Conservation (phyloP, 1,284 basidiomycete genomes). For the Puccinia brachypodii region DNA sequence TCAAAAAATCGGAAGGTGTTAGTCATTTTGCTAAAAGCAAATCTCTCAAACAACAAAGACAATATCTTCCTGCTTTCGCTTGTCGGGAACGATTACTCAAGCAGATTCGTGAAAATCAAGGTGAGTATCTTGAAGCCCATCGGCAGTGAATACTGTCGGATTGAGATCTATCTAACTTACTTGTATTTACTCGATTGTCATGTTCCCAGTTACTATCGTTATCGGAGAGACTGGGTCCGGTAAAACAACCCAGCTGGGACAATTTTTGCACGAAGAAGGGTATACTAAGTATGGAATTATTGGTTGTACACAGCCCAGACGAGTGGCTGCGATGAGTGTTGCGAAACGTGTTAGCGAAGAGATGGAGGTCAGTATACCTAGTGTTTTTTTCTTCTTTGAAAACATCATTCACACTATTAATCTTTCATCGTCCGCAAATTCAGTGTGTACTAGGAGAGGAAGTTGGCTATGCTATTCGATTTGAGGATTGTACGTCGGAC, state of each 20-base stretch:
- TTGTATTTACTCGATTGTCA: not conserved
- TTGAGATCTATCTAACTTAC: not conserved
- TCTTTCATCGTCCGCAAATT: not conserved
- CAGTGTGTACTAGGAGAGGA: constrained; percentile 77
- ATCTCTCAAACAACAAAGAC: constrained; percentile 89
- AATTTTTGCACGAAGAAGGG: constrained; percentile 93
- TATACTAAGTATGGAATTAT: constrained; percentile 84
- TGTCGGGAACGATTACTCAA: constrained; percentile 90
- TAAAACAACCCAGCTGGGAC: constrained; percentile 88
- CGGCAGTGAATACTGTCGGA: not conserved
- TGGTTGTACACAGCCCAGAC: constrained; percentile 93
- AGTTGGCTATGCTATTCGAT: constrained; percentile 96
- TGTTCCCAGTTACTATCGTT: constrained; percentile 70
- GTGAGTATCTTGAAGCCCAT: not conserved
- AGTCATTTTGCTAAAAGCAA: constrained; percentile 78
- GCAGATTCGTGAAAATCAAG: constrained; percentile 89
- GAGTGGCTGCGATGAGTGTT: constrained; percentile 97
- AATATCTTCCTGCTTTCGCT: constrained; percentile 96
- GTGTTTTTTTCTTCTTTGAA: not conserved
- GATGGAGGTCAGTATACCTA: constrained; percentile 65
- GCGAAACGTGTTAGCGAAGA: constrained; percentile 98
- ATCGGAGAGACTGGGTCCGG: constrained; percentile 95
- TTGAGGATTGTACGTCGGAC: constrained; percentile 89
- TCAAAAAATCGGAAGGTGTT: constrained; percentile 68
- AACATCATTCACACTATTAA: not conserved